Percentiles rank a stretch among this genome's conserved stretches.
phyloP scores from a whole-genome alignment of 2,329 filamentous ascomycete species.

The Monilinia aucupariae region DNA sequence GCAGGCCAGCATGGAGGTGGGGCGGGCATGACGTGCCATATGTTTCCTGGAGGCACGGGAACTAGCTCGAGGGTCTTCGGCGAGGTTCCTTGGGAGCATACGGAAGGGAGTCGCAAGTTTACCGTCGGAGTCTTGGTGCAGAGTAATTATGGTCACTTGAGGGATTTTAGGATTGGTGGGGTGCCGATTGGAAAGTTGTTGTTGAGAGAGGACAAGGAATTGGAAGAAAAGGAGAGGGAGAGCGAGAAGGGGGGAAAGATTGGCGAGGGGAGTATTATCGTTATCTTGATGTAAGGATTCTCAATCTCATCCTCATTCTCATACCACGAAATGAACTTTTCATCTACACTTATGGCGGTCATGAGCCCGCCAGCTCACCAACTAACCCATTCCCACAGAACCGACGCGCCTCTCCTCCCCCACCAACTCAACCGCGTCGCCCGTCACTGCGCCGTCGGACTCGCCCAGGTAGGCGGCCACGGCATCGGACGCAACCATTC shows the following conservation, averaged over 20 bases:
- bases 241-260: conserved; percentile 37
- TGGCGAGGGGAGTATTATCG: conserved; percentile 57
- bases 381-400: no score
- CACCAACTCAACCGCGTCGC: conserved; percentile 53
- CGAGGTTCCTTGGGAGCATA: conserved; percentile 36
- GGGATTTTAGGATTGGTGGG: conserved; percentile 53
- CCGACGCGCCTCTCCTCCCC: conserved; percentile 51
- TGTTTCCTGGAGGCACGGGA: conserved; percentile 63
- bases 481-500: conserved; percentile 51
- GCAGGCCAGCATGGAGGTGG: conserved; percentile 53
- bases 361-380: no score
- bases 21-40: conserved; percentile 62
- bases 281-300: conserved; percentile 45
- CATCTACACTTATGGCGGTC: no score
- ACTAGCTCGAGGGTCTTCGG: conserved; percentile 53
- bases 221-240: conserved; percentile 26
- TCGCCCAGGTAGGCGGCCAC: conserved; percentile 54
- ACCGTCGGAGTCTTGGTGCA: conserved; percentile 59
- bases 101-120: conserved; percentile 38
- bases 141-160: conserved; percentile 56
- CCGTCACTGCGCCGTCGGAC: conserved; percentile 55
- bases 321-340: no score
- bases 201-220: conserved; percentile 36
- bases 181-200: conserved; percentile 57
- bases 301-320: fast-evolving